Evolutionary conservation across 495 filamentous ascomycete species (phyloP).

Genomic region (Penicillium odoratum): DNA sequence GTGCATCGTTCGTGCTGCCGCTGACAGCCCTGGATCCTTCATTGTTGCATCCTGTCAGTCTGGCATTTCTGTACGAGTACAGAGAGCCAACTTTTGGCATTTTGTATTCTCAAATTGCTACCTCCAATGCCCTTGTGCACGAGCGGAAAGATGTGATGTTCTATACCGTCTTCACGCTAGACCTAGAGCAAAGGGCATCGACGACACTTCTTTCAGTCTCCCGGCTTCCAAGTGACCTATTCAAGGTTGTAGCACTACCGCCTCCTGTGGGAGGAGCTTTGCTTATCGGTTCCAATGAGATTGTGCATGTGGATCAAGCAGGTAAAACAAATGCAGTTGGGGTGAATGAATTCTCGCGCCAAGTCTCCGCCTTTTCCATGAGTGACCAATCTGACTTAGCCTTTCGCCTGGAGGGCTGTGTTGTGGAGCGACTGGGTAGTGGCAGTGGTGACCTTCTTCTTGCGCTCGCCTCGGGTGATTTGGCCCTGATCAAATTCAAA

Average conservation of each 20-base stretch:
- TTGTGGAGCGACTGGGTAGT: slow-evolving; percentile 70
- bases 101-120: slow-evolving; percentile 70
- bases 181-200: slow-evolving; percentile 89
- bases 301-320: slow-evolving; percentile 95
- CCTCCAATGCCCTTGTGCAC: slow-evolving; percentile 68
- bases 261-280: slow-evolving; percentile 85
- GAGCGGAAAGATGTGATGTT: slow-evolving; percentile 81
- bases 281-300: slow-evolving; percentile 81
- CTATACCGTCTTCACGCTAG: slow-evolving; percentile 93
- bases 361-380: slow-evolving; percentile 76
- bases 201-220: slow-evolving; percentile 87
- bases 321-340: slow-evolving; percentile 91
- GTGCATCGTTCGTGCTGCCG: slow-evolving; percentile 86
- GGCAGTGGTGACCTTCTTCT: slow-evolving; percentile 81
- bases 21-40: slow-evolving; percentile 83
- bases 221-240: slow-evolving; percentile 86
- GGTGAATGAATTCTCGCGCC: slow-evolving; percentile 86
- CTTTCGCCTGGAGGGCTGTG: slow-evolving; percentile 79
- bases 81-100: slow-evolving; percentile 97
- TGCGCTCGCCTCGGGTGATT: slow-evolving; percentile 72
- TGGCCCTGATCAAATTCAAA: slow-evolving; percentile 76
- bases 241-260: slow-evolving; percentile 78
- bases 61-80: slow-evolving; percentile 95
- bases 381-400: slow-evolving; percentile 80
- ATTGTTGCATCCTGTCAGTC: slow-evolving; percentile 81